These are phyloP conservation scores for Pythium dissimile DNA, from an alignment of 352 stramenopile species.

Conservation along the genomic window DNA sequence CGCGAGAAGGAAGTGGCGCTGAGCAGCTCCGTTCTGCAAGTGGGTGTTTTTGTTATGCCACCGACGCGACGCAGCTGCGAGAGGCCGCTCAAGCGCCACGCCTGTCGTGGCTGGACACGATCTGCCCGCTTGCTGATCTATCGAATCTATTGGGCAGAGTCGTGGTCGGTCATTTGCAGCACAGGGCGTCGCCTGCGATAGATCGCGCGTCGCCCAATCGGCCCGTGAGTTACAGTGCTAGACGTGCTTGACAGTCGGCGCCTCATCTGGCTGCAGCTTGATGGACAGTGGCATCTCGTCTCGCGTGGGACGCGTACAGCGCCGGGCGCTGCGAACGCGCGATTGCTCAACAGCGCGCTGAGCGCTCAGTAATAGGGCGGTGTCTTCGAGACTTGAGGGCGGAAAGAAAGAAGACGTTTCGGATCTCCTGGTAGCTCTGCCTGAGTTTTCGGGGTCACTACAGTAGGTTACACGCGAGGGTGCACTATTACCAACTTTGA, in stretches of 20 bases:
- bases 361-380: neutral
- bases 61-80: neutral
- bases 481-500: conserved; percentile 13
- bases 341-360: conserved; percentile 7
- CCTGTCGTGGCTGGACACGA: neutral
- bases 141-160: conserved; percentile 4
- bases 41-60: conserved; percentile 3
- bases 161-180: conserved; percentile 8
- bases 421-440: neutral
- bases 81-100: conserved; percentile 1
- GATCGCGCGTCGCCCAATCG: neutral
- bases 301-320: neutral
- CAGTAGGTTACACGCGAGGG: conserved; percentile 13
- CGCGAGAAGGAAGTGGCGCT: too few species aligned
- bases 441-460: conserved; percentile 5
- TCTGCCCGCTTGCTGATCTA: conserved; percentile 14
- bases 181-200: neutral
- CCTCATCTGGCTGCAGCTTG: neutral
- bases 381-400: neutral
- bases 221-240: neutral
- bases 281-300: conserved; percentile 1
- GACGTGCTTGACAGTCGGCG: neutral
- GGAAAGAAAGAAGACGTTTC: conserved; percentile 5
- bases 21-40: too few species aligned
- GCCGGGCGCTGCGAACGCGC: neutral